Conservation (phyloP, 805 yeast species). For the Wickerhamomyces chaumierensis region DNA sequence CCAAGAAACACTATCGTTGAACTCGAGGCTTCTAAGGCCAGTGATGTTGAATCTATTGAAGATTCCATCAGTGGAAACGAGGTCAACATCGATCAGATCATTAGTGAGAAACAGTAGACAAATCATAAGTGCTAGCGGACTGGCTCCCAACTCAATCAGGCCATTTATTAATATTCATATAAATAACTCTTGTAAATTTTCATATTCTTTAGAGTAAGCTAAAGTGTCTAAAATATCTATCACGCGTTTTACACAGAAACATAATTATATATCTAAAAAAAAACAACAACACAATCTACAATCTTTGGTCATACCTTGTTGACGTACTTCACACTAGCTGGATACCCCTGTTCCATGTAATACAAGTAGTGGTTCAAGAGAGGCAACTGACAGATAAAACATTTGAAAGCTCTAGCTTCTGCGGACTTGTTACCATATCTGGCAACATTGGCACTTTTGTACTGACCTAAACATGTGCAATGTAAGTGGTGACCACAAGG, state of each 20-base stretch:
- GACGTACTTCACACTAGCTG: background rate
- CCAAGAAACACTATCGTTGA: conserved; percentile 23
- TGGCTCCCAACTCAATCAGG: too few species aligned
- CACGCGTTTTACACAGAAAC: too few species aligned
- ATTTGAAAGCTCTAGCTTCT: conserved; percentile 1
- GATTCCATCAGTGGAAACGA: background rate
- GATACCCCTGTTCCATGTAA: background rate
- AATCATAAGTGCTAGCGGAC: too few species aligned
- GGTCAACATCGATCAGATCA: background rate
- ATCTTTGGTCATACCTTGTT: background rate
- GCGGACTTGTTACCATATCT: background rate
- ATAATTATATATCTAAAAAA: too few species aligned
- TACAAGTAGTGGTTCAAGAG: conserved; percentile 1
- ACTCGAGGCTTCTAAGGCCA: background rate
- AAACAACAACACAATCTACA: too few species aligned
- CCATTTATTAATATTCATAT: too few species aligned
- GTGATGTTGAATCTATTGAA: background rate
- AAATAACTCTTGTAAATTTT: too few species aligned
- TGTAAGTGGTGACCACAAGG: conserved; percentile 6
- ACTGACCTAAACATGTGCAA: conserved; percentile 1
- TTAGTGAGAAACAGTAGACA: background rate
- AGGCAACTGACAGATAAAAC: conserved; percentile 3
- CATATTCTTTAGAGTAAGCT: too few species aligned
- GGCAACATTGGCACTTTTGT: background rate
- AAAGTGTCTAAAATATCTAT: too few species aligned